Evolutionary conservation across 2,329 filamentous ascomycete species (phyloP), one percentile per base, ranked within the genome.

Genomic region (Fusarium marasasianum): DNA sequence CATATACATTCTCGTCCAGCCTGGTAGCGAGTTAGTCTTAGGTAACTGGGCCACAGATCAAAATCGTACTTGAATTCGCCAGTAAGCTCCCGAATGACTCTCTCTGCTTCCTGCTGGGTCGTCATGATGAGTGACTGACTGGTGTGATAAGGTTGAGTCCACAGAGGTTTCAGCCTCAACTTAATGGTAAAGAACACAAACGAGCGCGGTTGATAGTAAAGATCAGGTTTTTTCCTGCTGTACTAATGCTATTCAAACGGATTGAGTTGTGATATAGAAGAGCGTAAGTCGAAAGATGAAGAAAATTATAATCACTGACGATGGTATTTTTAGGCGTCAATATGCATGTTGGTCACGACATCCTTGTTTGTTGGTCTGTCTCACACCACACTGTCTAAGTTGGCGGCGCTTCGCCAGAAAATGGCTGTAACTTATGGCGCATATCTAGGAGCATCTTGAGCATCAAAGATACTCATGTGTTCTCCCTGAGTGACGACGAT

Each of bases 221-320:
- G 18, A 47, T 29, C 1, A 6, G 1, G 4, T 7, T 26, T 1
- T 10, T 26, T 4, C 2, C 12, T 12, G 12, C 6, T 26, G 5
- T 20, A 20, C 0, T 1, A 8, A 6, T 26, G 0, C 5, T 12
- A 3, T 8, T 18, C 1, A 1, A 18, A 18, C 4, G n/a, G 11
- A 8, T 13, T 4, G 17, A 24, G 26, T 26, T 26, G 17, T 2
- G 14, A 47, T 14, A 10, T 8, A 14, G 1, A 14, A 20, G 12
- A 4, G 2, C 8, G 24, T 29, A 7, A 29, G 29, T 47, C 0
- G 7, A 29, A 29, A 22, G 13, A 22, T 4, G 6, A 5, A 47
- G 44, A 26, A 26, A 26, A 26, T 26, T 26, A 26, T 26, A 6
- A 26, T 26, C 26, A 26, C 26, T 26, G 6, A 26, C 26, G 26